These are phyloP conservation scores for Ajuga chamaepitys DNA, from an alignment of 257 asterid species.

Conservation along the genomic window DNA sequence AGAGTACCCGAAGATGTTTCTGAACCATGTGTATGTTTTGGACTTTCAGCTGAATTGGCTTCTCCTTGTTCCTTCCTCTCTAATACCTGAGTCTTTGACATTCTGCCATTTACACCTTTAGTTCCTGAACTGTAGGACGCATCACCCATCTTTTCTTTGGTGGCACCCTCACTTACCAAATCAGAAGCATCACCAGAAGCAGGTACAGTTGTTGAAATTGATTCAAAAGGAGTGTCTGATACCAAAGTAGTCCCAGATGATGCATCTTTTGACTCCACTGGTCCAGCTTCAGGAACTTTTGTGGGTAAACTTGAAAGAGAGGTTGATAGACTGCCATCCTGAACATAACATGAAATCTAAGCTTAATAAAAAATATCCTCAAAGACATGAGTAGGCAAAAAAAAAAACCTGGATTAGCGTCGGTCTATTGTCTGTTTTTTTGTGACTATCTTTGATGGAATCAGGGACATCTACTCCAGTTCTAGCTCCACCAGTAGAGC, in stretches of 20 bases:
- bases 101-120: conserved; percentile 14
- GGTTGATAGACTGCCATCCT: conserved; percentile 37
- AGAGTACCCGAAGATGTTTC: conserved; percentile 27
- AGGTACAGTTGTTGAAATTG: conserved; percentile 12
- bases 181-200: conserved; percentile 26
- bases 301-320: conserved; percentile 26
- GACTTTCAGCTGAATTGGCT: conserved; percentile 17
- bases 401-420: conserved; percentile 45
- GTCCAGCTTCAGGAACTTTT: conserved; percentile 25
- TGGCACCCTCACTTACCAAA: conserved; percentile 11
- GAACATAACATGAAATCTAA: conserved; percentile 12
- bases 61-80: conserved; percentile 25
- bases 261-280: conserved; percentile 16
- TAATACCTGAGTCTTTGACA: conserved; percentile 19
- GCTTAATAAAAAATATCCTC: not conserved
- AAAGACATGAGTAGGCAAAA: not conserved
- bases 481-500: conserved; percentile 22
- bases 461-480: conserved; percentile 24
- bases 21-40: not conserved
- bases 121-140: conserved; percentile 17
- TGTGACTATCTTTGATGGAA: conserved; percentile 24
- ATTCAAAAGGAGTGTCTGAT: conserved; percentile 26
- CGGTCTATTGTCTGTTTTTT: conserved; percentile 18
- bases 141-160: conserved; percentile 10
- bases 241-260: conserved; percentile 17